These are phyloP conservation scores for Breviolum minutum DNA, from an alignment of 73 alveolate genomes.

Conservation along the genomic window DNA sequence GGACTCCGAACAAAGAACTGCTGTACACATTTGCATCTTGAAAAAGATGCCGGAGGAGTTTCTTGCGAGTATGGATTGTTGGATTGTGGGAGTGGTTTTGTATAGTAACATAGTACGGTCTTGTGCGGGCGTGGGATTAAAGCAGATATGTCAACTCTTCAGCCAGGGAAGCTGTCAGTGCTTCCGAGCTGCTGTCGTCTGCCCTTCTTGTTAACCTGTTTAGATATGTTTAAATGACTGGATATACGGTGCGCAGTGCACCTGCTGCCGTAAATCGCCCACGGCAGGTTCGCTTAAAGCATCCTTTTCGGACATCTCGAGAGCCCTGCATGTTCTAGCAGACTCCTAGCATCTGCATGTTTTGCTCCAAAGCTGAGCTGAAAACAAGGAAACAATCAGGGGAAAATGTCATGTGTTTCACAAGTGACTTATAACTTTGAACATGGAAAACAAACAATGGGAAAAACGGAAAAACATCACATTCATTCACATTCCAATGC, in stretches of 20 bases:
- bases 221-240: background rate
- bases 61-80: background rate
- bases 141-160: background rate
- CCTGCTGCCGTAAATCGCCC: background rate
- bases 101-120: too few relatives aligned
- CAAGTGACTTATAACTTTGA: too few relatives aligned
- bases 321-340: too few relatives aligned
- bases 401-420: too few relatives aligned
- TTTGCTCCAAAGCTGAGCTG: too few relatives aligned
- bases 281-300: background rate
- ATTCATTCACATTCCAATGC: too few relatives aligned
- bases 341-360: too few relatives aligned
- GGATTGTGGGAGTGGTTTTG: background rate
- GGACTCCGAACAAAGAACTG: constrained; percentile 81
- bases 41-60: constrained; percentile 94
- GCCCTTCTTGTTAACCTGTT: constrained; percentile 22
- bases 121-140: too few relatives aligned
- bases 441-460: too few relatives aligned
- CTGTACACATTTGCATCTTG: constrained; percentile 92
- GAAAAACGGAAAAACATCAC: too few relatives aligned
- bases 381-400: too few relatives aligned
- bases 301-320: background rate
- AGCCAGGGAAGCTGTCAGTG: constrained; percentile 53
- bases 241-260: background rate
- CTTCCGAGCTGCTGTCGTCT: constrained; percentile 22